Percentiles rank a stretch among this genome's conserved stretches.
These are phyloP conservation scores for Penicillium sp. DNA, from an alignment of 2,329 filamentous ascomycete species.

Conservation along the genomic window DNA sequence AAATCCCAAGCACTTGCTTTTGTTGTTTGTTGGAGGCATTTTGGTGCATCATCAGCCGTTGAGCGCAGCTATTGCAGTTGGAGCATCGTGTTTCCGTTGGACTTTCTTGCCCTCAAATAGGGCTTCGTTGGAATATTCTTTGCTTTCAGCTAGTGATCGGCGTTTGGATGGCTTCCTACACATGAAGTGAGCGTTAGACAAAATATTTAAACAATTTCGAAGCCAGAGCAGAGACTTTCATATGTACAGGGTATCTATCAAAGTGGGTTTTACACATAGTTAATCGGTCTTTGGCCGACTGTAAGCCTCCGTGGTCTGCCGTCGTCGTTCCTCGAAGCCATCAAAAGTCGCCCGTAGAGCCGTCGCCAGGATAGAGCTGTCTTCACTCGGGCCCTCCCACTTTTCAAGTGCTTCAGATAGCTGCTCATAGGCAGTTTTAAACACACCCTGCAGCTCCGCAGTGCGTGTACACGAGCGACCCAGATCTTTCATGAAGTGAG, in stretches of 20 bases:
- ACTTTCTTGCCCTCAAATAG: background rate
- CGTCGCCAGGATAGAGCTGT: slow-evolving; percentile 19
- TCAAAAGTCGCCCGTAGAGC: slow-evolving; percentile 32
- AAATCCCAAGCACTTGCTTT: background rate
- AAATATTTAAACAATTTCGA: background rate
- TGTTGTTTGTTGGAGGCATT: background rate
- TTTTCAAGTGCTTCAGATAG: slow-evolving; percentile 22
- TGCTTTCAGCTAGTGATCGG: background rate
- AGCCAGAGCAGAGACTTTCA: slow-evolving; percentile 6
- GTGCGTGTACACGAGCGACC: slow-evolving; percentile 49
- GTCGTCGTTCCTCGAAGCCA: slow-evolving; percentile 19
- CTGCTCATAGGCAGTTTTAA: slow-evolving; percentile 30
- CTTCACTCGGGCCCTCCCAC: slow-evolving; percentile 20
- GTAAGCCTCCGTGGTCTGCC: slow-evolving; percentile 1
- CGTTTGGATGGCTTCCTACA: background rate
- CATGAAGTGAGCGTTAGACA: background rate
- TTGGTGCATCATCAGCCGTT: background rate
- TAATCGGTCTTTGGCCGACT: background rate
- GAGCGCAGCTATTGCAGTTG: slow-evolving; percentile 11
- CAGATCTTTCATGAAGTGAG: slow-evolving; percentile 55
- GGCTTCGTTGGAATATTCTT: background rate
- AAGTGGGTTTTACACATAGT: background rate
- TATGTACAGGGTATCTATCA: slow-evolving; percentile 9
- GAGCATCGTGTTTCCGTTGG: slow-evolving; percentile 9
- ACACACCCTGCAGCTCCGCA: slow-evolving; percentile 47